Evolutionary conservation across 768 basidiomycete genomes (phyloP), one percentile per base, ranked within the genome.

Genomic region (Dacryopinax primogenitus): DNA sequence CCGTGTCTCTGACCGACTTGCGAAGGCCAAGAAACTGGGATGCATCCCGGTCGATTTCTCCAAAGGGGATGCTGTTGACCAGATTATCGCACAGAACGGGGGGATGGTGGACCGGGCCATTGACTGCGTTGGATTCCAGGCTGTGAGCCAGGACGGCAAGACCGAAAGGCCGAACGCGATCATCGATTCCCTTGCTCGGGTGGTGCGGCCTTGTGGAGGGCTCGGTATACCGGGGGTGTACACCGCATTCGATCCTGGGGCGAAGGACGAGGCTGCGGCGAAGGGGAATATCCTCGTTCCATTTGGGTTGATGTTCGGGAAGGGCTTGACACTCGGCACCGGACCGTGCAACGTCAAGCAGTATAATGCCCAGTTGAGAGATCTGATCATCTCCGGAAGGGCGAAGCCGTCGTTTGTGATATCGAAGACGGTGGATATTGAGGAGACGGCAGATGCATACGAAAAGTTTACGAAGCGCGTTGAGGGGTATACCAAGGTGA

Each of bases 281-380:
- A 58, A 58, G 51, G 51, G 51, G 13, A 28, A 58, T 30, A 58
- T 58, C 30, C 51, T 58, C 18, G 51, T 32, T 3, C 51, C 51
- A 4, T 58, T 58, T 30, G 51, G 51, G 51, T 21, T 58, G 70
- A 69, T 82, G 9, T 83, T 83, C 70, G 82, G 82, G 74, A 83
- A 83, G 67, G 82, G 81, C 0, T 71, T 83, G 21, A 76, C 76
- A 1, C 63, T 83, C 30, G 82, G 80, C 3, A 82, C 81, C 7
- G 81, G 82, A 0, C 81, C 82, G 72, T 83, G 81, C 72, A 83
- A 83, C 65, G 81, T 81, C 68, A 82, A 82, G 77, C 68, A 78
- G 23, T 82, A 82, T 68, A 83, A 83, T 67, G 77, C 81, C 33
- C 81, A 82, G 69, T 73, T 83, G 12, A 76, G 82, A 26, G 82